Evolutionary conservation across 2,329 filamentous ascomycete genomes (phyloP).

Genomic region (Exophiala viscosa): DNA sequence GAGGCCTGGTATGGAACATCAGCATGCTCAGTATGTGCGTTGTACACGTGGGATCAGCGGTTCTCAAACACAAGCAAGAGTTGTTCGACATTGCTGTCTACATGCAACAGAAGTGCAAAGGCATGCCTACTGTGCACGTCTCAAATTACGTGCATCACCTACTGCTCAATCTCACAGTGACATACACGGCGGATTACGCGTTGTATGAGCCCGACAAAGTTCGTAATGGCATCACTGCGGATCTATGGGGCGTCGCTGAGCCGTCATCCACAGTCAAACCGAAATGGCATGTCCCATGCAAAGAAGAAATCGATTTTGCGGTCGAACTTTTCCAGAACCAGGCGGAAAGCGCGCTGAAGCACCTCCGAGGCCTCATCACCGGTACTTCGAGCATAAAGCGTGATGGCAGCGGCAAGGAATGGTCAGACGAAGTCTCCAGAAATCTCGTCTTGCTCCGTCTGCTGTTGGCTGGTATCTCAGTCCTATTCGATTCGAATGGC

Average conservation of each 20-base stretch:
- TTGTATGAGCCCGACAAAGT: slow-evolving; percentile 79
- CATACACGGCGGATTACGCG: slow-evolving; percentile 84
- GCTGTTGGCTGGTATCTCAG: slow-evolving; percentile 84
- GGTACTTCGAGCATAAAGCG: slow-evolving; percentile 78
- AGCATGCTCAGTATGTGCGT: slow-evolving; percentile 98
- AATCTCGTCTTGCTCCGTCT: slow-evolving; percentile 83
- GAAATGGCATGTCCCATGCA: slow-evolving; percentile 82
- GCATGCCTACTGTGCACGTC: slow-evolving; percentile 89
- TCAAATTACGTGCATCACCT: slow-evolving; percentile 98
- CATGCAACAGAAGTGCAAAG: slow-evolving; percentile 94
- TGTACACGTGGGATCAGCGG: slow-evolving; percentile 87
- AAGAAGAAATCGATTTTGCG: slow-evolving; percentile 80
- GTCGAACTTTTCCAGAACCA: slow-evolving; percentile 85
- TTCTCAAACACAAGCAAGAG: slow-evolving; percentile 82
- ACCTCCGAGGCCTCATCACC: slow-evolving; percentile 74
- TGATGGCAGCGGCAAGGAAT: slow-evolving; percentile 95
- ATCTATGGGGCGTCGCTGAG: slow-evolving; percentile 79
- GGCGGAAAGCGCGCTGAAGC: slow-evolving; percentile 68
- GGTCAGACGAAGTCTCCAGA: slow-evolving; percentile 93
- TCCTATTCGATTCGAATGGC: slow-evolving; percentile 77
- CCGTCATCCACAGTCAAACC: slow-evolving; percentile 70
- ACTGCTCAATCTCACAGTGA: slow-evolving; percentile 87
- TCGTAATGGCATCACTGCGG: slow-evolving; percentile 65
- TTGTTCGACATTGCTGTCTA: slow-evolving; percentile 87
- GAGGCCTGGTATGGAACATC: slow-evolving; percentile 92